A percentile compares a stretch with the other conserved stretches of the same genome.
Evolutionary conservation across 2,329 filamentous ascomycete species (phyloP).

Genomic region (Alternaria solani): DNA sequence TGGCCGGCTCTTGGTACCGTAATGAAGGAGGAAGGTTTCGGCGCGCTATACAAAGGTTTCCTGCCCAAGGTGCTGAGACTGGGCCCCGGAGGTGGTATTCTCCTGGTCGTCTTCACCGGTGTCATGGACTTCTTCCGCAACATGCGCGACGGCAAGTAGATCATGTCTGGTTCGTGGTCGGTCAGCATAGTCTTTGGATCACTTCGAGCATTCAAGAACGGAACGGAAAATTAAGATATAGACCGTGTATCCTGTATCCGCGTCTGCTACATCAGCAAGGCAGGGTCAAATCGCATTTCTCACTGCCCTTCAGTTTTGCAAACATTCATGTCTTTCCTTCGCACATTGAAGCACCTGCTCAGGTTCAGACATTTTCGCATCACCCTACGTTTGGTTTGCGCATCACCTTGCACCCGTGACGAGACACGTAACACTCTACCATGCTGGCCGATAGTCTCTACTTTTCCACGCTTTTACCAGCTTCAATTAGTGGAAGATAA

Average conservation of each 20-base stretch:
- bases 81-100: slow-evolving; percentile 75
- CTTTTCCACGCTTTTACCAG: not conserved
- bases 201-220: not conserved
- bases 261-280: not conserved
- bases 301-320: not conserved
- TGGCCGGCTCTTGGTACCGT: slow-evolving; percentile 87
- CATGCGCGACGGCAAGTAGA: slow-evolving; percentile 58
- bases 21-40: slow-evolving; percentile 90
- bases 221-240: not conserved
- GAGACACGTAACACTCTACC: too few species aligned
- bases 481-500: not conserved
- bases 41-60: slow-evolving; percentile 96
- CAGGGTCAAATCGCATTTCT: not conserved
- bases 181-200: not conserved
- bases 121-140: slow-evolving; percentile 93
- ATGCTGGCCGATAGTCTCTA: too few species aligned
- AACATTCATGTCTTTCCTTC: too few species aligned
- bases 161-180: not conserved
- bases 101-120: slow-evolving; percentile 85
- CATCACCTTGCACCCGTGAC: too few species aligned
- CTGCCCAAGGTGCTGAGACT: slow-evolving; percentile 88
- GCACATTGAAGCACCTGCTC: too few species aligned
- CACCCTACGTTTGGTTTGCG: too few species aligned
- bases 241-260: not conserved
- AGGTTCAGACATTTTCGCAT: too few species aligned